phyloP scores from a whole-genome alignment of 2,329 filamentous ascomycete genomes.

The Falciphora oryzae region DNA sequence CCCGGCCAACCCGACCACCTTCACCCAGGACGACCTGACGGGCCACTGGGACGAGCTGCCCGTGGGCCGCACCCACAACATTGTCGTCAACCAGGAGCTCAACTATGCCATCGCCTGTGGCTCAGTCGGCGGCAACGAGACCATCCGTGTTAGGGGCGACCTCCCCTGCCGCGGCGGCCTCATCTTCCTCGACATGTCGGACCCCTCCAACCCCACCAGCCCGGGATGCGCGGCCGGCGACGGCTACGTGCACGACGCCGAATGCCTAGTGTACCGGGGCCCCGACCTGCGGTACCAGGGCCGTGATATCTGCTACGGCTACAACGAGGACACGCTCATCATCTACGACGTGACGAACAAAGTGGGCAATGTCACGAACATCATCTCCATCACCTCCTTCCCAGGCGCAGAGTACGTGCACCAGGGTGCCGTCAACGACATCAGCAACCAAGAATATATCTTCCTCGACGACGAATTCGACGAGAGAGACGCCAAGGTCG shows the following conservation, averaged over 20 bases:
- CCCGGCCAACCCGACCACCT: slow-evolving; percentile 26
- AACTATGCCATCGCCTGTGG: slow-evolving; percentile 40
- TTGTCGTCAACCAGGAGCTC: slow-evolving; percentile 18
- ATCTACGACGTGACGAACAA: slow-evolving; percentile 22
- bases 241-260: slow-evolving; percentile 52
- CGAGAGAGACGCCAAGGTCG: slow-evolving; percentile 26
- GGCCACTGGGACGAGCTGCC: slow-evolving; percentile 9
- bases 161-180: slow-evolving; percentile 45
- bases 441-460: slow-evolving; percentile 37
- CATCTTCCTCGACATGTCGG: slow-evolving; percentile 52
- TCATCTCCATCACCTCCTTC: slow-evolving; percentile 49
- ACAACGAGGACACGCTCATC: slow-evolving; percentile 46
- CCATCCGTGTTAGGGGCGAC: slow-evolving; percentile 24
- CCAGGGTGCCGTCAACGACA: slow-evolving; percentile 47
- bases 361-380: slow-evolving; percentile 20
- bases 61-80: slow-evolving; percentile 8
- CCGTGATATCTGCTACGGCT: slow-evolving; percentile 50
- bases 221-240: slow-evolving; percentile 50
- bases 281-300: slow-evolving; percentile 42
- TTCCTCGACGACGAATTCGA: slow-evolving; percentile 48
- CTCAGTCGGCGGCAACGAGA: slow-evolving; percentile 7
- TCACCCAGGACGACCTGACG: slow-evolving; percentile 6
- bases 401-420: slow-evolving; percentile 51
- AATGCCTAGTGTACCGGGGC: slow-evolving; percentile 49
- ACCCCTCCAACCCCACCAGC: slow-evolving; percentile 45